A percentile compares a stretch with the other conserved stretches of the same genome.
These are phyloP conservation scores for Gossypium longicalyx DNA, from an alignment of 345 rosid genomes.

Conservation along the genomic window DNA sequence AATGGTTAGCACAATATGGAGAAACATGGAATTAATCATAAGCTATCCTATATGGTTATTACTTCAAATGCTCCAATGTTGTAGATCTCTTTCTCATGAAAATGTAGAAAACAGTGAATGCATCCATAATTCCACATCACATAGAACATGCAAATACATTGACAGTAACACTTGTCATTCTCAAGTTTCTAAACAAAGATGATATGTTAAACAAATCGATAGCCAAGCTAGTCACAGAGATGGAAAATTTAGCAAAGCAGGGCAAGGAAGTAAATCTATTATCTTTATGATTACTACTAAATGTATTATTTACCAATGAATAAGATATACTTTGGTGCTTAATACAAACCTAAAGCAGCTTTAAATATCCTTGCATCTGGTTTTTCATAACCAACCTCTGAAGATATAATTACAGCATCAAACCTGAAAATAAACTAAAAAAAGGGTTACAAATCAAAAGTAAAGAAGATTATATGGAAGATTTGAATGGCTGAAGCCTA, in stretches of 20 bases:
- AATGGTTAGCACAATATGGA: not conserved
- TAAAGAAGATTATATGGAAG: not conserved
- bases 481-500: not conserved
- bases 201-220: not conserved
- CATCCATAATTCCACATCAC: not conserved
- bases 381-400: conserved; percentile 84
- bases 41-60: conserved; percentile 1
- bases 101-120: not conserved
- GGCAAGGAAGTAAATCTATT: not conserved
- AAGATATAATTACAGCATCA: conserved; percentile 73
- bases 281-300: not conserved
- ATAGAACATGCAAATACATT: not conserved
- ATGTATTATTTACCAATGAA: conserved; percentile 2
- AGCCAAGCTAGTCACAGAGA: not conserved
- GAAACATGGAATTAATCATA: not conserved
- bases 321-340: not conserved
- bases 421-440: conserved; percentile 42
- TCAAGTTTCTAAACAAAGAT: not conserved
- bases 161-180: not conserved
- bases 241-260: not conserved
- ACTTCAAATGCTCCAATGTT: not conserved
- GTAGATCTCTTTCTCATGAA: not conserved
- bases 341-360: conserved; percentile 61
- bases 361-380: conserved; percentile 68
- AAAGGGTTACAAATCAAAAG: not conserved